Conservation (phyloP, 306 rosid genomes). For the Gastrolobium bilobum region DNA sequence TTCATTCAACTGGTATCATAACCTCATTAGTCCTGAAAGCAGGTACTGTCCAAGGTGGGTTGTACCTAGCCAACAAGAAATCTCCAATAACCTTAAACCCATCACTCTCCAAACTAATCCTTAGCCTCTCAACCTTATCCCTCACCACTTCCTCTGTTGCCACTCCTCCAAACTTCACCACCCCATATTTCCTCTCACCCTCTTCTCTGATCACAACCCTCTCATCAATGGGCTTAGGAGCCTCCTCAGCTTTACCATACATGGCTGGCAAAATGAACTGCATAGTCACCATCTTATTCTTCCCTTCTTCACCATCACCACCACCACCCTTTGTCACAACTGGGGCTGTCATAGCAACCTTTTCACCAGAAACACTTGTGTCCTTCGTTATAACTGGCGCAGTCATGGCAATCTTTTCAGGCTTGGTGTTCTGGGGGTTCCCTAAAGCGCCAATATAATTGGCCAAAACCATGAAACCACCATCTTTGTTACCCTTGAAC, state of each 20-base stretch:
- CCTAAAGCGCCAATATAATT: conserved; percentile 89
- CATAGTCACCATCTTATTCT: conserved; percentile 70
- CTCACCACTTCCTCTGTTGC: conserved; percentile 72
- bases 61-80: conserved; percentile 80
- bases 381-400: conserved; percentile 79
- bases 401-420: conserved; percentile 90
- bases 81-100: conserved; percentile 78
- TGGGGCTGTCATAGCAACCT: conserved; percentile 85
- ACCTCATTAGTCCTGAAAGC: conserved; percentile 82
- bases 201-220: conserved; percentile 81
- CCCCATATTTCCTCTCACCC: conserved; percentile 79
- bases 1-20: conserved; percentile 73
- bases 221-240: conserved; percentile 84
- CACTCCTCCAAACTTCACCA: conserved; percentile 75
- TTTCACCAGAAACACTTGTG: conserved; percentile 45
- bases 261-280: conserved; percentile 71
- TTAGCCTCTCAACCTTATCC: conserved; percentile 73
- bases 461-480: conserved; percentile 76
- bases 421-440: conserved; percentile 72
- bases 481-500: conserved; percentile 82
- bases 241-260: conserved; percentile 78
- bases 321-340: conserved; percentile 63
- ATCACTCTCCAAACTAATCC: conserved; percentile 74
- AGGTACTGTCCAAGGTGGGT: conserved; percentile 89
- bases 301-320: conserved; percentile 28